phyloP scores from a whole-genome alignment of 805 yeast genomes.

The Komagataella ulmi region DNA sequence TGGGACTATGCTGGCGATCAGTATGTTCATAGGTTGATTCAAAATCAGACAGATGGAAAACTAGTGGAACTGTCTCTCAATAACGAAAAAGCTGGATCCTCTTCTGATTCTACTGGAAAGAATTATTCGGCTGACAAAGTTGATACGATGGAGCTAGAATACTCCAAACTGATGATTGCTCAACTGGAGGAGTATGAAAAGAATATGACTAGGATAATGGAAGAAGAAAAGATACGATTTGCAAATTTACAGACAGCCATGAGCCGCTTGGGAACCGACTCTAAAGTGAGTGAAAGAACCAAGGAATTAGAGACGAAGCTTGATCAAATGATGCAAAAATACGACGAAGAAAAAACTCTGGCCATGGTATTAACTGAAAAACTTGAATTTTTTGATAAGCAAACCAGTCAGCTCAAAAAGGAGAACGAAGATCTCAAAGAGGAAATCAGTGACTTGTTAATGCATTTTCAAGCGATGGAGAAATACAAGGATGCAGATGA shows the following conservation, averaged over 20 bases:
- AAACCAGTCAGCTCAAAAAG: conserved; percentile 19
- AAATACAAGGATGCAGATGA: conserved; percentile 61
- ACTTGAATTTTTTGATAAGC: conserved; percentile 19
- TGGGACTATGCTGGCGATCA: conserved; percentile 93
- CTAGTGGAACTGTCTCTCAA: conserved; percentile 57
- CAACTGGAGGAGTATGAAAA: conserved; percentile 47
- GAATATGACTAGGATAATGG: conserved; percentile 7
- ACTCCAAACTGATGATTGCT: conserved; percentile 62
- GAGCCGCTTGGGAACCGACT: conserved; percentile 10
- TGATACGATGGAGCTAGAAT: conserved; percentile 60
- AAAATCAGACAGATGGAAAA: conserved; percentile 82
- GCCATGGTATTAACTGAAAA: conserved; percentile 26
- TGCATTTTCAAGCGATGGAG: conserved; percentile 58
- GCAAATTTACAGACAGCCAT: conserved; percentile 18
- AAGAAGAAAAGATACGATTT: conserved; percentile 15
- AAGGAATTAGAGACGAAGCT: conserved; percentile 8
- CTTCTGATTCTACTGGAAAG: conserved; percentile 3
- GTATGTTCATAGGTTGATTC: conserved; percentile 76
- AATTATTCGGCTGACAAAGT: conserved; percentile 22
- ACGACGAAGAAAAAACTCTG: conserved; percentile 33
- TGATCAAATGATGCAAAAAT: conserved; percentile 13
- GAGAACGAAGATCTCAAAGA: conserved; percentile 40
- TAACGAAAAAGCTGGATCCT: conserved; percentile 6
- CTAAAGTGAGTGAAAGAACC: conserved; percentile 2
- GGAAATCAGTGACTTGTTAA: conserved; percentile 69